phyloP scores from a whole-genome alignment of 805 yeast species.

The Nakazawaea sp. region DNA sequence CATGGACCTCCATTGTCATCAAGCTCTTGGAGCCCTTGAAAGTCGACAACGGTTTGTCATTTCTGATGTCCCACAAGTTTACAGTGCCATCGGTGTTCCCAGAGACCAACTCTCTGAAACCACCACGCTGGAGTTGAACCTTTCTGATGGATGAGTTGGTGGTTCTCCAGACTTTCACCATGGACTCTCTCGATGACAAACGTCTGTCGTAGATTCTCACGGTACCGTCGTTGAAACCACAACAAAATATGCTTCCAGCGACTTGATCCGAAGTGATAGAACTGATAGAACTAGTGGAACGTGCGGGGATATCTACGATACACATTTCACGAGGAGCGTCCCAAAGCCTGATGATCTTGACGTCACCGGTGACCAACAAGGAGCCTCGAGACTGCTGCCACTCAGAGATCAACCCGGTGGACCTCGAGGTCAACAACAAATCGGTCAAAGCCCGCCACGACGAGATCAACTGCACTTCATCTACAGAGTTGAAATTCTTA shows the following conservation, averaged over 20 bases:
- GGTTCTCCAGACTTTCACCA: slow-evolving; percentile 79
- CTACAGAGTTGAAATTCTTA: slow-evolving; percentile 59
- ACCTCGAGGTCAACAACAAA: slow-evolving; percentile 69
- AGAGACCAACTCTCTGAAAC: slow-evolving; percentile 80
- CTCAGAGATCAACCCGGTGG: slow-evolving; percentile 79
- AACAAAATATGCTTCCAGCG: slow-evolving; percentile 82
- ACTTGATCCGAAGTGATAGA: slow-evolving; percentile 92
- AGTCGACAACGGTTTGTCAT: slow-evolving; percentile 59
- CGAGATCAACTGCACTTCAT: slow-evolving; percentile 57
- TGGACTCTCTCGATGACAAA: slow-evolving; percentile 73
- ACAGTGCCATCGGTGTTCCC: slow-evolving; percentile 80
- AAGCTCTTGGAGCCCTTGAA: slow-evolving; percentile 50
- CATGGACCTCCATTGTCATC: slow-evolving; percentile 80
- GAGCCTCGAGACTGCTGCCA: slow-evolving; percentile 98
- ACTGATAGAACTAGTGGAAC: slow-evolving; percentile 85
- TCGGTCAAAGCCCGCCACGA: slow-evolving; percentile 94
- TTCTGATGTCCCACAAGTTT: slow-evolving; percentile 86
- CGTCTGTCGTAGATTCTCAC: slow-evolving; percentile 88
- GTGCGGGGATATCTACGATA: slow-evolving; percentile 80
- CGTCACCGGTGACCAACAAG: slow-evolving; percentile 89
- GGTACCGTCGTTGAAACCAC: slow-evolving; percentile 90
- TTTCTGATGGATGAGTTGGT: slow-evolving; percentile 52
- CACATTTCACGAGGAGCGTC: slow-evolving; percentile 93
- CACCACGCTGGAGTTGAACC: slow-evolving; percentile 95
- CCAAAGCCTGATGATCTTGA: slow-evolving; percentile 86